Percentiles rank a stretch among this genome's conserved stretches.
Evolutionary conservation across 2,329 filamentous ascomycete genomes (phyloP).

Genomic region (Botrytis byssoidea): DNA sequence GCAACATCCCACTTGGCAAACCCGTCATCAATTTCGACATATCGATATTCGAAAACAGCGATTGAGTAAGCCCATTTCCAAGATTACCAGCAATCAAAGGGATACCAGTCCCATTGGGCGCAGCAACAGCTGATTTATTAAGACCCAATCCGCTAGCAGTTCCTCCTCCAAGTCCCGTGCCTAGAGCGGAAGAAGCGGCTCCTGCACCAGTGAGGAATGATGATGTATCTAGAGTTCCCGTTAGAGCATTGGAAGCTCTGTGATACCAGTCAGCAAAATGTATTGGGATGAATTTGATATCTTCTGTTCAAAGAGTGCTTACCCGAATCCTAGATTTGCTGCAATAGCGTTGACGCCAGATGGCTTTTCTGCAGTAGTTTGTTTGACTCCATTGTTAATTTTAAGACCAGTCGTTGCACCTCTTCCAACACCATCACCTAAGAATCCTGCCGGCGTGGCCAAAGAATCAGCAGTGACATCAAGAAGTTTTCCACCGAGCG

Average conservation of each 20-base stretch:
- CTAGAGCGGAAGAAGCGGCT: constrained; percentile 3
- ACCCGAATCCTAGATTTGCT: constrained; percentile 18
- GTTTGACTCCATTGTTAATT: constrained; percentile 13
- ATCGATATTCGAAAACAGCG: constrained; percentile 16
- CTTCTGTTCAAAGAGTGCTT: background rate
- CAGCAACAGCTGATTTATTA: constrained; percentile 13
- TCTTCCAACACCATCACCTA: constrained; percentile 19
- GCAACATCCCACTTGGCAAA: constrained; percentile 7
- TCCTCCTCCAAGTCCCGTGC: constrained; percentile 17
- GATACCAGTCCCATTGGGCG: constrained; percentile 9
- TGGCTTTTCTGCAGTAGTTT: constrained; percentile 14
- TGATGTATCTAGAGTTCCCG: constrained; percentile 16
- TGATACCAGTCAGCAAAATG: background rate
- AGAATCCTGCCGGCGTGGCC: constrained; percentile 1
- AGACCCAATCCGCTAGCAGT: constrained; percentile 14
- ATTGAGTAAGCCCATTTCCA: constrained; percentile 14
- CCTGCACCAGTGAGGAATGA: background rate
- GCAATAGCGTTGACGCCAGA: constrained; percentile 12
- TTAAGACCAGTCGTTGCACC: constrained; percentile 18
- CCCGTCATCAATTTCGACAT: constrained; percentile 18
- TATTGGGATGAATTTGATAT: too few species aligned
- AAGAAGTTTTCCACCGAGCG: background rate
- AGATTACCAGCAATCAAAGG: constrained; percentile 3
- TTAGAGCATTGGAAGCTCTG: constrained; percentile 12
- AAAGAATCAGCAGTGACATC: constrained; percentile 5